These are phyloP conservation scores for Leptographium procerum DNA, from an alignment of 2,329 filamentous ascomycete species.

Conservation along the genomic window DNA sequence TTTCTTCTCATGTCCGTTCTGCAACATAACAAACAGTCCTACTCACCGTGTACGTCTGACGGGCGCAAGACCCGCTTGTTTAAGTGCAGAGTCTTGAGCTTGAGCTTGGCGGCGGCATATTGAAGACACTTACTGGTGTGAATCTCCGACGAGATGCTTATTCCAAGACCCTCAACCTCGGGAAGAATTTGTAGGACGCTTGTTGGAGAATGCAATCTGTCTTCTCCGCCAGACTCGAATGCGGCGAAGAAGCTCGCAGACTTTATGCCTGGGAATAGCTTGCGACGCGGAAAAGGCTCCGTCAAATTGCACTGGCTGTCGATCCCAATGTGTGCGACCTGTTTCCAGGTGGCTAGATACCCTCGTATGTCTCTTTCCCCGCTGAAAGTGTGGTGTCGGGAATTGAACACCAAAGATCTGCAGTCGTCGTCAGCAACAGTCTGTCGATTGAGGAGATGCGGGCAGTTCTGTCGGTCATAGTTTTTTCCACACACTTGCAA, in stretches of 20 bases:
- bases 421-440: neutral
- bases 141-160: neutral
- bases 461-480: too few relatives aligned
- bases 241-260: neutral
- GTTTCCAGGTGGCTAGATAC: neutral
- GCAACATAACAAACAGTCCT: too few relatives aligned
- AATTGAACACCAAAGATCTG: neutral
- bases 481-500: neutral
- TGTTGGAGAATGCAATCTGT: neutral
- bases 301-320: too few relatives aligned
- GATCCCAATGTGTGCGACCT: neutral
- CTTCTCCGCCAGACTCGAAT: too few relatives aligned
- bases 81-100: neutral
- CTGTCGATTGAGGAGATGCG: too few relatives aligned
- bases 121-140: neutral
- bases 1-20: too few relatives aligned
- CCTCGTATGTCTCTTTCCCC: too few relatives aligned
- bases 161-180: neutral
- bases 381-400: too few relatives aligned
- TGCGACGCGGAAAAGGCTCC: neutral
- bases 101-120: neutral
- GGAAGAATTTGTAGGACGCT: neutral
- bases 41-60: neutral
- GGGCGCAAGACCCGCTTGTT: neutral
- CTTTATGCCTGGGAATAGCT: neutral